phyloP scores from a whole-genome alignment of 2,329 filamentous ascomycete species.

The Aphanocladium album region DNA sequence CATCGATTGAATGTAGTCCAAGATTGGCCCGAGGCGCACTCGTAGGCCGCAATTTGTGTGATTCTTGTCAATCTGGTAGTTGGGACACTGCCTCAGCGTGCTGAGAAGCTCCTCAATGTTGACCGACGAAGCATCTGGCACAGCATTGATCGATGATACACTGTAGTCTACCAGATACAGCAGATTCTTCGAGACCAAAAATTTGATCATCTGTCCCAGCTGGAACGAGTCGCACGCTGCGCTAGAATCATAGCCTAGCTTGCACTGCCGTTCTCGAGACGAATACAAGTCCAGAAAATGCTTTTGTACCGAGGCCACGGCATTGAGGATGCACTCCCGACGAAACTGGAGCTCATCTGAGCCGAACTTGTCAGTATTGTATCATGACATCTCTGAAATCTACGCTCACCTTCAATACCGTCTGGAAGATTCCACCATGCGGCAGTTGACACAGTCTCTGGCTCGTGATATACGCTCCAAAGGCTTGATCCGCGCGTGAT shows the following conservation, averaged over 20 bases:
- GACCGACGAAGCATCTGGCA: slow-evolving; percentile 49
- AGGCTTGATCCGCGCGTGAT: slow-evolving; percentile 59
- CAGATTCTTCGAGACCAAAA: slow-evolving; percentile 58
- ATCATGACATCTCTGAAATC: not conserved
- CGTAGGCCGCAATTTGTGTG: slow-evolving; percentile 70
- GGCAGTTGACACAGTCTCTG: slow-evolving; percentile 28
- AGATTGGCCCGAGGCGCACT: slow-evolving; percentile 57
- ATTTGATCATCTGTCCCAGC: slow-evolving; percentile 71
- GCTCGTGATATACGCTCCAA: slow-evolving; percentile 43
- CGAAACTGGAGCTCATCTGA: slow-evolving; percentile 62
- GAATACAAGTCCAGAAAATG: slow-evolving; percentile 66
- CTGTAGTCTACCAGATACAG: slow-evolving; percentile 55
- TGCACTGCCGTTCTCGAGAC: slow-evolving; percentile 63
- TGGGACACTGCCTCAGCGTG: slow-evolving; percentile 59
- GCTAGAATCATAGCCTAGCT: slow-evolving; percentile 68
- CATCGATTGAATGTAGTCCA: slow-evolving; percentile 60
- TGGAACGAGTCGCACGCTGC: slow-evolving; percentile 72
- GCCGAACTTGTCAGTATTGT: not conserved
- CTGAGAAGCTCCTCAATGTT: slow-evolving; percentile 58
- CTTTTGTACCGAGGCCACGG: slow-evolving; percentile 62
- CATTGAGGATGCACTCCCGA: slow-evolving; percentile 61
- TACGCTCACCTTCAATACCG: slow-evolving; percentile 55
- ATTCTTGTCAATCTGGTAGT: slow-evolving; percentile 69
- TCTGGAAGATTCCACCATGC: slow-evolving; percentile 71
- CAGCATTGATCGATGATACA: slow-evolving; percentile 38